Conservation (phyloP, 2,329 filamentous ascomycete genomes). For the Fusarium domesticum region DNA sequence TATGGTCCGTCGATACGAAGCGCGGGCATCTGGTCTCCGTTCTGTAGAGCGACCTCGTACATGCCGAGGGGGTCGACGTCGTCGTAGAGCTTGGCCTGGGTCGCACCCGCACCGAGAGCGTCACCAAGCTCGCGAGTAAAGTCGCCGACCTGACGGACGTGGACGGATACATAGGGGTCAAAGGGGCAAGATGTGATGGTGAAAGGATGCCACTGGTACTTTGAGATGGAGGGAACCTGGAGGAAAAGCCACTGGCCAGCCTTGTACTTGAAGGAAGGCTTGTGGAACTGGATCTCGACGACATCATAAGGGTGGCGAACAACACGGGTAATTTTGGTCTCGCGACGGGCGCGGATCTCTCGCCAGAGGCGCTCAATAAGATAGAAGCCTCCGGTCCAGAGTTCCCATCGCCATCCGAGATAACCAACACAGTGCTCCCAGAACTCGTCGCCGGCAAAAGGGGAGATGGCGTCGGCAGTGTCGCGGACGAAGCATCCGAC, state of each 20-base stretch:
- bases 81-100: constrained; percentile 87
- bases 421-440: constrained; percentile 96
- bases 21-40: constrained; percentile 86
- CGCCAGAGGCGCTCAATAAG: constrained; percentile 85
- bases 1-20: constrained; percentile 94
- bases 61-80: constrained; percentile 89
- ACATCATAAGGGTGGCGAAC: constrained; percentile 96
- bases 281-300: constrained; percentile 95
- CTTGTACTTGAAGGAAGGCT: constrained; percentile 97
- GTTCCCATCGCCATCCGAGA: constrained; percentile 95
- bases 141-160: constrained; percentile 94
- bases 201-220: constrained; percentile 96
- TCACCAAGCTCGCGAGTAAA: constrained; percentile 94
- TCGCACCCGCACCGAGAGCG: constrained; percentile 83
- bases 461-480: constrained; percentile 66
- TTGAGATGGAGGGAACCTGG: constrained; percentile 84
- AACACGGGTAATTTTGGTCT: constrained; percentile 88
- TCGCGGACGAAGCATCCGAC: constrained; percentile 96
- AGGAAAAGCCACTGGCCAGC: constrained; percentile 97
- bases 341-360: constrained; percentile 78
- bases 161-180: constrained; percentile 90
- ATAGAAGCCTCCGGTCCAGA: constrained; percentile 82
- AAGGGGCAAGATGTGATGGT: constrained; percentile 98
- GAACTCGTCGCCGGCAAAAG: constrained; percentile 77
- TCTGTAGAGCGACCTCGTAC: constrained; percentile 95